A percentile compares a stretch with the other conserved stretches of the same genome.
phyloP scores from a whole-genome alignment of 2,329 filamentous ascomycete genomes.

The Boeremia lycopersici region DNA sequence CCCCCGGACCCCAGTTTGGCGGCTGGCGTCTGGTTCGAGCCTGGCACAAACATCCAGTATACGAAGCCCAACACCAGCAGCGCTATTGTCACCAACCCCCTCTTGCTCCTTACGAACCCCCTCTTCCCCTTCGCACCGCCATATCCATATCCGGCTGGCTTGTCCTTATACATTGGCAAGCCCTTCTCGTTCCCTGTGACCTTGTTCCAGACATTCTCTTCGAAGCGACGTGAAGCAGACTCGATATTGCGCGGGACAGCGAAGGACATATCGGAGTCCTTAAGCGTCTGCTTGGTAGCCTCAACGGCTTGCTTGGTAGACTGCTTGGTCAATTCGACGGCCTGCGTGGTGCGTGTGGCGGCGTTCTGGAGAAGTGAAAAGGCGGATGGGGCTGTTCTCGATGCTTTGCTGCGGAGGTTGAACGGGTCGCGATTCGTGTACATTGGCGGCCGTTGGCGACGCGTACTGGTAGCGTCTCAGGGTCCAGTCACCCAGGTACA shows the following conservation, averaged over 20 bases:
- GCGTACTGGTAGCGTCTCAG: conserved; percentile 14
- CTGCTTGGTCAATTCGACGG: conserved; percentile 21
- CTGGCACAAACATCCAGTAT: conserved; percentile 70
- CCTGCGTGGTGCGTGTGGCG: conserved; percentile 33
- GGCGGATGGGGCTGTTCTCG: conserved; percentile 35
- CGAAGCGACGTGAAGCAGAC: conserved; percentile 48
- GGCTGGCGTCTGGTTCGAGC: conserved; percentile 48
- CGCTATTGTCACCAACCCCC: conserved; percentile 59
- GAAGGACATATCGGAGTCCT: conserved; percentile 51
- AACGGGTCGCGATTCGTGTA: conserved; percentile 54
- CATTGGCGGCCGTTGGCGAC: conserved; percentile 36
- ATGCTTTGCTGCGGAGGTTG: conserved; percentile 48
- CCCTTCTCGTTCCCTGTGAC: conserved; percentile 67
- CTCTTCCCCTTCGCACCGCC: conserved; percentile 62
- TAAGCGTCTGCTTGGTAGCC: conserved; percentile 36
- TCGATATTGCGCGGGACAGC: conserved; percentile 50
- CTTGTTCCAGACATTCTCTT: conserved; percentile 51
- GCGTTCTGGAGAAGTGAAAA: conserved; percentile 40
- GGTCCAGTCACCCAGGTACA: conserved; percentile 3
- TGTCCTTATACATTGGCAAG: conserved; percentile 98
- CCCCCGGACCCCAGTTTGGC: conserved; percentile 43
- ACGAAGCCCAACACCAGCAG: conserved; percentile 64
- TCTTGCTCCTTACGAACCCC: conserved; percentile 61
- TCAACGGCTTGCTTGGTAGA: conserved; percentile 43
- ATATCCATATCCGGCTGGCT: conserved; percentile 76